Conservation (phyloP, 192 early-diverging fungal genomes). For the Podila minutissima region DNA sequence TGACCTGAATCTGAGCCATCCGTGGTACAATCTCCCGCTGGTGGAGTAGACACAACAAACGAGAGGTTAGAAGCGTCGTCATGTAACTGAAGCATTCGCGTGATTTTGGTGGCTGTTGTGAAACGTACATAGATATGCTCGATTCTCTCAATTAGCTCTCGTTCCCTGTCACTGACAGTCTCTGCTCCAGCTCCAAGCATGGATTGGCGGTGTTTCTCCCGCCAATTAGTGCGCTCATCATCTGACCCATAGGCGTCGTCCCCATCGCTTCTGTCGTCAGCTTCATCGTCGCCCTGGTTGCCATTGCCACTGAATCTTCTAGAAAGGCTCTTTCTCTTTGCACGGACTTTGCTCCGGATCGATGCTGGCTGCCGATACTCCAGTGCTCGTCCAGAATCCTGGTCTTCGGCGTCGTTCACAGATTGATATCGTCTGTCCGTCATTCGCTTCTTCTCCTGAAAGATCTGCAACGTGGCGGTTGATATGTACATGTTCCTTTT, state of each 20-base stretch:
- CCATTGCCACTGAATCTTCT: conserved; percentile 32
- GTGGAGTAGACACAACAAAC: not conserved
- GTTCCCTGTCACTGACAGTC: conserved; percentile 37
- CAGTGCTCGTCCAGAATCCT: conserved; percentile 32
- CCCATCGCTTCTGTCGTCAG: conserved; percentile 15
- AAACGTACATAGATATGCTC: conserved; percentile 64
- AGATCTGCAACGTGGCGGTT: conserved; percentile 55
- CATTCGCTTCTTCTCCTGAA: conserved; percentile 57
- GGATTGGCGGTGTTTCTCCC: not conserved
- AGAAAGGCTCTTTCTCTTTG: conserved; percentile 21
- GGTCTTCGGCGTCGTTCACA: conserved; percentile 30
- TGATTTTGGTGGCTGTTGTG: not conserved
- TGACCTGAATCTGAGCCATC: conserved; percentile 64
- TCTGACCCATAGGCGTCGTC: conserved; percentile 29
- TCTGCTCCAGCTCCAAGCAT: conserved; percentile 3
- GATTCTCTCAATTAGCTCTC: conserved; percentile 53
- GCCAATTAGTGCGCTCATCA: not conserved
- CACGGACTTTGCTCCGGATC: conserved; percentile 14
- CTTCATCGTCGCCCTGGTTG: conserved; percentile 47
- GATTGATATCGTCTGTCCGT: conserved; percentile 35
- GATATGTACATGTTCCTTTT: conserved; percentile 59
- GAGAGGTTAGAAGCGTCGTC: too few relatives aligned
- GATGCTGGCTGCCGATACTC: conserved; percentile 40
- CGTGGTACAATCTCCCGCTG: conserved; percentile 62
- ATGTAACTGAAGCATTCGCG: not conserved